Conservation (phyloP, 2,329 filamentous ascomycete species). For the Colletotrichum limetticola region DNA sequence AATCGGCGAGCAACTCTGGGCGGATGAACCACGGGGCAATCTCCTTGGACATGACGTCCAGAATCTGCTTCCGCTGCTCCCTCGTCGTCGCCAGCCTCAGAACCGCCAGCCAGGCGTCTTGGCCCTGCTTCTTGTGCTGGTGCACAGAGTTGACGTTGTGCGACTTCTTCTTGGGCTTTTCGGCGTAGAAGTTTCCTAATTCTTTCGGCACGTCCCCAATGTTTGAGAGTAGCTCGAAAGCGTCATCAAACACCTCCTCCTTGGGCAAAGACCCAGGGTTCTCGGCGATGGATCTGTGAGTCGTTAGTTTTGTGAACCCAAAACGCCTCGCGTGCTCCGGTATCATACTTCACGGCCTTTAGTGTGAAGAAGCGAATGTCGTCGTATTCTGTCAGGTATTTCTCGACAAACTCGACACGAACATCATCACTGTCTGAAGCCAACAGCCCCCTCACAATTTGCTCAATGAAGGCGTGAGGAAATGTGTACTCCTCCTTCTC, state of each 20-base stretch:
- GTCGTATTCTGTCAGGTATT: slow-evolving; percentile 82
- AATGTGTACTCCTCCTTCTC: slow-evolving; percentile 75
- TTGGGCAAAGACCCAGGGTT: slow-evolving; percentile 36
- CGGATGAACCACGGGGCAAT: slow-evolving; percentile 92
- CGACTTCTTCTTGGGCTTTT: slow-evolving; percentile 73
- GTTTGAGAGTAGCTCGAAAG: slow-evolving; percentile 70
- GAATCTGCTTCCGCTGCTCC: slow-evolving; percentile 81
- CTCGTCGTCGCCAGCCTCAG: slow-evolving; percentile 75
- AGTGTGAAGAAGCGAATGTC: slow-evolving; percentile 90
- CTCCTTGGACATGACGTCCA: slow-evolving; percentile 78
- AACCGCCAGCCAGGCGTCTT: slow-evolving; percentile 87
- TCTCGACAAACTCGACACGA: slow-evolving; percentile 79
- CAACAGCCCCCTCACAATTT: slow-evolving; percentile 72
- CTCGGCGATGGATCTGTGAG: slow-evolving; percentile 45
- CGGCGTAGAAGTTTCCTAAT: slow-evolving; percentile 75
- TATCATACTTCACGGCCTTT: slow-evolving; percentile 73
- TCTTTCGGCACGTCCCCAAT: slow-evolving; percentile 79
- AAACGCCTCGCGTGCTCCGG: not conserved
- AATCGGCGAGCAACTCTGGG: slow-evolving; percentile 93
- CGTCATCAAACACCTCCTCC: slow-evolving; percentile 62
- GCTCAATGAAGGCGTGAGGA: slow-evolving; percentile 72
- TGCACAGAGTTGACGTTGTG: slow-evolving; percentile 73
- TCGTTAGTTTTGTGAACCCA: slow-evolving; percentile 13
- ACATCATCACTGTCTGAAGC: slow-evolving; percentile 66
- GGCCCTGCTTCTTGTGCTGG: slow-evolving; percentile 81